These are phyloP conservation scores for Oxytropis ochrocephala DNA, from an alignment of 306 rosid species.

Conservation along the genomic window DNA sequence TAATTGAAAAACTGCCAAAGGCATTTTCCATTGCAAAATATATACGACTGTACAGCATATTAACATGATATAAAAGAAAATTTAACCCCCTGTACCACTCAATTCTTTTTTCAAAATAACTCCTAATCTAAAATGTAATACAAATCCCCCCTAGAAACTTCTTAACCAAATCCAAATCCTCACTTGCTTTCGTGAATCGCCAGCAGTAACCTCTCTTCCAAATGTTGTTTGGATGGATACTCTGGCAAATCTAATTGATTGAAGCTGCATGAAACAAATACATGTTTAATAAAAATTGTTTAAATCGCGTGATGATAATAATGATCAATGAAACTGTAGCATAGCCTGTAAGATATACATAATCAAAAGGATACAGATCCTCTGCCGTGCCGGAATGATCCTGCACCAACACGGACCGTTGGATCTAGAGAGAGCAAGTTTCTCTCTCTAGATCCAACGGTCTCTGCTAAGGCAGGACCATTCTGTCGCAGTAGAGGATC, in stretches of 20 bases:
- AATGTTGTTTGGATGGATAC: conserved; percentile 86
- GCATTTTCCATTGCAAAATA: conserved; percentile 59
- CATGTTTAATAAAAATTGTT: not conserved
- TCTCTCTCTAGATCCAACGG: too few relatives aligned
- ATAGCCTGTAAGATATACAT: not conserved
- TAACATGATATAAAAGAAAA: conserved; percentile 35
- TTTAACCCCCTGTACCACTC: conserved; percentile 48
- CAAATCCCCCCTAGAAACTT: conserved; percentile 19
- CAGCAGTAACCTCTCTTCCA: conserved; percentile 83
- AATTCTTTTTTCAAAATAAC: conserved; percentile 34
- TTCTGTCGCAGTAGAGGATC: too few relatives aligned
- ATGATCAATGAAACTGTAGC: not conserved
- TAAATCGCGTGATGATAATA: not conserved
- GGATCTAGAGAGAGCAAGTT: too few relatives aligned
- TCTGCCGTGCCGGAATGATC: too few relatives aligned
- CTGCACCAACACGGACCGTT: too few relatives aligned
- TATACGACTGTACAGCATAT: conserved; percentile 72
- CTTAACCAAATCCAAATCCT: conserved; percentile 93
- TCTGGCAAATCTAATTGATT: conserved; percentile 95
- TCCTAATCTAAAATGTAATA: conserved; percentile 47
- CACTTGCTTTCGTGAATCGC: conserved; percentile 92
- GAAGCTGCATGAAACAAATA: conserved; percentile 54
- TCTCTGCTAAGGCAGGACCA: too few relatives aligned
- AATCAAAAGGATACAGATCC: too few relatives aligned
- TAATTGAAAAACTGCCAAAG: conserved; percentile 54